These are phyloP conservation scores for Sideroxylon spinosum DNA, from an alignment of 179 eudicot genomes.

Conservation along the genomic window DNA sequence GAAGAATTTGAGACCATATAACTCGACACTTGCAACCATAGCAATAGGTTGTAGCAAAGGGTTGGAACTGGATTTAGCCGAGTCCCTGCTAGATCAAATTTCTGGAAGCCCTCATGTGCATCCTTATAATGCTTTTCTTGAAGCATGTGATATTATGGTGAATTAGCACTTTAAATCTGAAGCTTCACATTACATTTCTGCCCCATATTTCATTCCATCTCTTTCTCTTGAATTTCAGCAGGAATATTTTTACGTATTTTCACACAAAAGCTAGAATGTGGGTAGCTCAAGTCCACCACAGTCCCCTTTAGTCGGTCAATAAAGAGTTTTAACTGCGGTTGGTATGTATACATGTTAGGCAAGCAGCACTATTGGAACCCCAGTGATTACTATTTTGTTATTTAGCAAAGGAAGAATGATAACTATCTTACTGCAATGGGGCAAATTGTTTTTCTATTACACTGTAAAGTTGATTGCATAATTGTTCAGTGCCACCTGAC, in stretches of 20 bases:
- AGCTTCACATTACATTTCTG: background rate
- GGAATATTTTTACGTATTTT: background rate
- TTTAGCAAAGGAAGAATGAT: background rate
- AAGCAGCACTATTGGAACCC: background rate
- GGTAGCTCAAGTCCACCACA: background rate
- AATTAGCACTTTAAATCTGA: conserved; percentile 17
- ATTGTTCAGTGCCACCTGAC: conserved; percentile 1
- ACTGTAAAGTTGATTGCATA: background rate
- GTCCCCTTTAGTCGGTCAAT: background rate
- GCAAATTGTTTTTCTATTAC: background rate
- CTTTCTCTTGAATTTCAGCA: background rate
- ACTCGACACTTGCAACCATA: conserved; percentile 65
- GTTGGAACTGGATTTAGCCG: conserved; percentile 72
- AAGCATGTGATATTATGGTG: conserved; percentile 68
- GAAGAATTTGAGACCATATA: conserved; percentile 55
- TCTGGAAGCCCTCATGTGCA: conserved; percentile 25
- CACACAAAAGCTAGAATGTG: background rate
- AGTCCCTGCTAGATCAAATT: conserved; percentile 51
- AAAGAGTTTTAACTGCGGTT: background rate
- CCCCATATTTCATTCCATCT: background rate
- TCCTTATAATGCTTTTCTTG: conserved; percentile 64
- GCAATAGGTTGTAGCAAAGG: conserved; percentile 59
- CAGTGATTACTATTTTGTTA: background rate
- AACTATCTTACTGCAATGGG: background rate
- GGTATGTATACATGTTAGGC: background rate